Conservation (phyloP, 2,329 filamentous ascomycete genomes). For the Botryotinia convoluta region DNA sequence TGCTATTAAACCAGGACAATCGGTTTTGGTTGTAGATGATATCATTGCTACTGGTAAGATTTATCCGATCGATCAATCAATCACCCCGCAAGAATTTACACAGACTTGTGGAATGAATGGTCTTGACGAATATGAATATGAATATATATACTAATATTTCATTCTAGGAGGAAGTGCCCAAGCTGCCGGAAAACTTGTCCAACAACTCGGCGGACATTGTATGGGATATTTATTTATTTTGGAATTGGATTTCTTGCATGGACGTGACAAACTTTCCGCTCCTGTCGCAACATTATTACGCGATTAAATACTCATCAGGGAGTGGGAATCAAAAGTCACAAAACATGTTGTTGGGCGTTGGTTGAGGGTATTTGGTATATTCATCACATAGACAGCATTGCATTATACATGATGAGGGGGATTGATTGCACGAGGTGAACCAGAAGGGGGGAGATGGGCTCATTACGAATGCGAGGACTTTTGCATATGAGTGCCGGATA, state of each 20-base stretch:
- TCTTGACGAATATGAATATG: not conserved
- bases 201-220: constrained; percentile 80
- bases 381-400: constrained; percentile 35
- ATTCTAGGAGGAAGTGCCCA: constrained; percentile 79
- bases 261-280: constrained; percentile 81
- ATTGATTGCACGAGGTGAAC: not conserved
- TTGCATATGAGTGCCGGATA: not conserved
- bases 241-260: constrained; percentile 90
- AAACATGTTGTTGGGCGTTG: constrained; percentile 27
- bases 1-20: constrained; percentile 80
- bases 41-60: constrained; percentile 95
- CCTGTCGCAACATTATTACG: constrained; percentile 81
- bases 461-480: not conserved
- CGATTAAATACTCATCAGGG: constrained; percentile 46
- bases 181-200: constrained; percentile 82
- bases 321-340: constrained; percentile 18
- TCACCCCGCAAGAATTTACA: not conserved
- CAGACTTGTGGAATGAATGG: not conserved
- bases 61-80: not conserved
- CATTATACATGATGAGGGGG: constrained; percentile 16
- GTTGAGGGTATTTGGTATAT: constrained; percentile 22
- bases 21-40: constrained; percentile 91
- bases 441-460: not conserved
- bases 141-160: constrained; percentile 17
- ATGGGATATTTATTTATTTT: constrained; percentile 93